Evolutionary conservation across 1,284 basidiomycete genomes (phyloP), one percentile per base, ranked within the genome.

Genomic region (Cryptococcus amylolentus): DNA sequence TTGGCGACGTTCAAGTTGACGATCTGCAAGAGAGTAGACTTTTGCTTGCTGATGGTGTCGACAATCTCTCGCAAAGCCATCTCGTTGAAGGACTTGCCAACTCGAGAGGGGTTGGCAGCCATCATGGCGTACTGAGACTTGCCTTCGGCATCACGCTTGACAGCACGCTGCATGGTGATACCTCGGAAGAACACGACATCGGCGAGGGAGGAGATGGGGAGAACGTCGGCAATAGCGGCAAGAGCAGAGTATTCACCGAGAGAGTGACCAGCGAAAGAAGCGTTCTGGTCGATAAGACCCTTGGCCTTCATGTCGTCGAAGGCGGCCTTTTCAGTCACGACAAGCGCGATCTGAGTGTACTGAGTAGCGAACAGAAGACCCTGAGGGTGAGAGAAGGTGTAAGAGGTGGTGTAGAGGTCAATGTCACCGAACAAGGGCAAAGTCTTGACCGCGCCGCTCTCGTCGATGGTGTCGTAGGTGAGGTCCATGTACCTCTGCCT

Each of bases 101-200:
- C 91, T 60, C 95, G 88, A 67, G 91, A 88, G 2, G 96, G 96
- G 78, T 98, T 98, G 71, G 97, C 89, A 16, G 95, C 95, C 78
- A 93, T 94, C 96, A 98, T 98, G 18, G 92, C 94, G 71, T 98
- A 98, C 77, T 95, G 92, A 37, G 91, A 94, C 52, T 95, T 86
- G 72, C 94, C 94, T 57, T 89, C 82, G 3, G 87, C 82, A 71
- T 98, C 95, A 48, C 95, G 90, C 77, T 96, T 90, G 58, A 97
- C 94, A 20, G 94, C 94, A 46, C 93, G 90, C 75, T 97, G 94
- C 95, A 98, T 98, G 50, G 95, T 98, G 71, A 98, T 95, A 74
- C 95, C 95, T 78, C 96, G 91, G 79, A 97, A 98, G 84, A 98
- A 98, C 44, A 98, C 95, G 71, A 98, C 91, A 68, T 98, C 94